phyloP scores from a whole-genome alignment of 108 stramenopile genomes.

The Cyclostephanos tholiformis region DNA sequence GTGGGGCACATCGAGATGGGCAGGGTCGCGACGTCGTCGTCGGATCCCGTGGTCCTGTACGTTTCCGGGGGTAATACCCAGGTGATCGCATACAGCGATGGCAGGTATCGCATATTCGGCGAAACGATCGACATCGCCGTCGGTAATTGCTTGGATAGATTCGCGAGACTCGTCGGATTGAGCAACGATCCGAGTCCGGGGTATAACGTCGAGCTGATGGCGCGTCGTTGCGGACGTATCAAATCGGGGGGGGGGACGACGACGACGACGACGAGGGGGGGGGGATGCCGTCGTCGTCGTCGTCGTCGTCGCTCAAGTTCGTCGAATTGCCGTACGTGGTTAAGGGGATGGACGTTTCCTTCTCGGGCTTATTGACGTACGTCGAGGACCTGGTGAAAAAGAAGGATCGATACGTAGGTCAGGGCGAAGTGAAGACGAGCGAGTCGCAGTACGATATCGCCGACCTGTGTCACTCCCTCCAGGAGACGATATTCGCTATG shows the following conservation, averaged over 20 bases:
- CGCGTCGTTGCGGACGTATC: no score
- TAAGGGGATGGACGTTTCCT: conserved; percentile 99
- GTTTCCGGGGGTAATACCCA: conserved; percentile 99
- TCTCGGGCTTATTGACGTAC: conserved; percentile 61
- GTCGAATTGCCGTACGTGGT: conserved; percentile 96
- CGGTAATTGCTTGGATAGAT: conserved; percentile 99
- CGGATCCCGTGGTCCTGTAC: conserved; percentile 96
- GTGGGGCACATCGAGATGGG: conserved; percentile 99
- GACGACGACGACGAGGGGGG: no score
- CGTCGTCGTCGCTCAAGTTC: conserved; percentile 50
- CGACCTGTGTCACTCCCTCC: conserved; percentile 96
- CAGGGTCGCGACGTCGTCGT: conserved; percentile 82
- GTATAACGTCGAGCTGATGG: conserved; percentile 98
- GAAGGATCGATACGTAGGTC: conserved; percentile 37
- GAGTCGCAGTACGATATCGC: conserved; percentile 62
- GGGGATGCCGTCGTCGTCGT: neutral
- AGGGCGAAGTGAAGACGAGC: conserved; percentile 16
- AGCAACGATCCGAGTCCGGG: conserved; percentile 98
- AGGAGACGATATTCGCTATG: conserved; percentile 99
- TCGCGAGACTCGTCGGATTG: conserved; percentile 92
- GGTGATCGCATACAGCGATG: conserved; percentile 93
- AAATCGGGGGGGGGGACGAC: no score
- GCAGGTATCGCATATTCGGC: conserved; percentile 97
- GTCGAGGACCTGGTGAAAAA: conserved; percentile 61
- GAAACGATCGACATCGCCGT: conserved; percentile 99